Base-by-base conservation (phyloP, 2,329 filamentous ascomycete genomes). In the Monascus ruber region DNA sequence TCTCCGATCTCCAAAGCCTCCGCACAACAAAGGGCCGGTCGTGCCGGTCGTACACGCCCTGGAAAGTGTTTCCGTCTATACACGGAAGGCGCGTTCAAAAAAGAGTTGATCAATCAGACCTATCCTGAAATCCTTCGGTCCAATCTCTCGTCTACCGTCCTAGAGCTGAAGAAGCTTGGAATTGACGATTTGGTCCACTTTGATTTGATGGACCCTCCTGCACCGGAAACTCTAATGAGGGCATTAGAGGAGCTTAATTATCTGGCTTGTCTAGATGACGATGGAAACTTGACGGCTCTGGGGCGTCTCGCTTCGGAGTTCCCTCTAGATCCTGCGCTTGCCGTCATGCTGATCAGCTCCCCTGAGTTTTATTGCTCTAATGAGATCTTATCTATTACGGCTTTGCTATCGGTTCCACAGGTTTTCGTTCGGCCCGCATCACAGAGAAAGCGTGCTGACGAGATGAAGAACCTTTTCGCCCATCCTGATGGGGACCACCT, bases 341-440 rank as follows among this genome's bases (percentile, higher is more conserved):
- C 91, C 1, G 93, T 98, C 46, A 96, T 98, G 91, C 75, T 98
- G 42, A 95, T 98, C 61, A 88, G 83, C 7, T 94, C 88, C 5
- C 89, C 91, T 7, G 91, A 98, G 58, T 98, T 98, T 65, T 94
- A 91, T 69, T 98, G 91, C 72, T 94, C 88, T 34, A 96, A 96
- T 64, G 91, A 98, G 69, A 91, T 98, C 32, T 74, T 98, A 9
- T 96, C 91, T 33, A 83, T 98, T 52, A 94, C 88, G 1, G 83
- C 91, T 1, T 76, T 98, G 7, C 77, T 98, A 17, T 96, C 89
- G 0, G 91, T 96, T 7, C 91, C 91, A 0, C 85, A 95, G 59
- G 78, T 96, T 43, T 98, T 94, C 59, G 77, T 94, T 26, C 85
- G 91, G 6, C 91, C 91, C 1, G 83, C 84, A 36, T 79, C 76